Percentiles rank a stretch among this genome's conserved stretches.
phyloP scores from a whole-genome alignment of 163 green algal species.

The Chlorella variabilis region DNA sequence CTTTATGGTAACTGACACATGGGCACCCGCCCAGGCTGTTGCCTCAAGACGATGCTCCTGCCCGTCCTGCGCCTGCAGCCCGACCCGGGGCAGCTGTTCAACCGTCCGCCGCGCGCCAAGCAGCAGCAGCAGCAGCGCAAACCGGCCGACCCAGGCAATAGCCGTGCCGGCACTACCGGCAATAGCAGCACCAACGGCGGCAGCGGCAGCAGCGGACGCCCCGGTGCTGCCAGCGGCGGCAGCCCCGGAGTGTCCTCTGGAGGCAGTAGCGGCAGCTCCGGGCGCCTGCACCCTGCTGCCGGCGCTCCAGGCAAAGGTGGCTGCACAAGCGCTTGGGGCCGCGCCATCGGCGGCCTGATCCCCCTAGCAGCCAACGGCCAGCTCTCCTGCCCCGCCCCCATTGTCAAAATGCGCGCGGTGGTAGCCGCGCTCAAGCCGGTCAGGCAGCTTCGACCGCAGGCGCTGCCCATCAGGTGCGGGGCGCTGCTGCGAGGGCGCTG shows the following conservation, averaged over 20 bases:
- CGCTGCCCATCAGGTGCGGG: slow-evolving; percentile 38
- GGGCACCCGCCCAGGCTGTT: too few species aligned
- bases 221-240: slow-evolving; percentile 4
- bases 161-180: background rate
- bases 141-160: slow-evolving; percentile 3
- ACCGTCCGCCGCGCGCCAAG: background rate
- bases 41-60: too few species aligned
- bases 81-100: slow-evolving; percentile 51
- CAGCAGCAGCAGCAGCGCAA: slow-evolving; percentile 36
- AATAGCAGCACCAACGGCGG: background rate
- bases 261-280: background rate
- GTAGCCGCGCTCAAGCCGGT: slow-evolving; percentile 78
- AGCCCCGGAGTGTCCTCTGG: background rate
- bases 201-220: background rate
- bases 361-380: slow-evolving; percentile 67
- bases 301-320: slow-evolving; percentile 6
- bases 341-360: slow-evolving; percentile 63
- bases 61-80: slow-evolving; percentile 57
- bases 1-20: too few species aligned
- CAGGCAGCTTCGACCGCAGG: slow-evolving; percentile 43
- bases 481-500: background rate
- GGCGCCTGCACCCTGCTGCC: background rate
- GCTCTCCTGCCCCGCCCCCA: slow-evolving; percentile 79
- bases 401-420: slow-evolving; percentile 81
- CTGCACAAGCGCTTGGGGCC: slow-evolving; percentile 49